Percentiles rank a stretch among this genome's conserved stretches.
phyloP scores from a whole-genome alignment of 345 rosid genomes.

The Eutrema japonicum region DNA sequence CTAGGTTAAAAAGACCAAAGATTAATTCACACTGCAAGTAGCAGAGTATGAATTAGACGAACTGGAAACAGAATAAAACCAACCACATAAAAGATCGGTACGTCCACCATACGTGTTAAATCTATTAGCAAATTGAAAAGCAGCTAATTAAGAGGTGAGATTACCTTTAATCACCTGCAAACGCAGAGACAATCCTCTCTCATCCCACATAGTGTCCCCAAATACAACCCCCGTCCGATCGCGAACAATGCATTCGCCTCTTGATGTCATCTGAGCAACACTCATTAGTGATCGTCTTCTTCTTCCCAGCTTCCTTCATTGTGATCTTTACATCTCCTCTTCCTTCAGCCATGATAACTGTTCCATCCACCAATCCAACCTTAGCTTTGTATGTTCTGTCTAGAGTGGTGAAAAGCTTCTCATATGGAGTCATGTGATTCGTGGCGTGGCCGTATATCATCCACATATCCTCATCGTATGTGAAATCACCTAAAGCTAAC shows the following conservation, averaged over 20 bases:
- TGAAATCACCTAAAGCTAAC: neutral
- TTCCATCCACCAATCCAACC: constrained; percentile 34
- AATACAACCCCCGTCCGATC: constrained; percentile 24
- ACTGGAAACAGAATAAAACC: neutral
- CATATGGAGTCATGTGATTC: constrained; percentile 32
- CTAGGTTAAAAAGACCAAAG: neutral
- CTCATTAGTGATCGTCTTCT: constrained; percentile 36
- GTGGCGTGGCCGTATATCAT: constrained; percentile 24
- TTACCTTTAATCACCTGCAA: constrained; percentile 31
- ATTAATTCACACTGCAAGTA: constrained; percentile 20
- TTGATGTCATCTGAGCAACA: constrained; percentile 21
- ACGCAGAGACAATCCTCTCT: constrained; percentile 31
- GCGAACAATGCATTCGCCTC: constrained; percentile 28
- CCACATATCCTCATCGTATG: constrained; percentile 32
- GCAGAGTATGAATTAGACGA: constrained; percentile 1
- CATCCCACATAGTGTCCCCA: constrained; percentile 30
- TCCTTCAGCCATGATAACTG: constrained; percentile 23
- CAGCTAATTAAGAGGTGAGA: neutral
- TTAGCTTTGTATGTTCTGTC: constrained; percentile 27
- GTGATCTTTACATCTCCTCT: constrained; percentile 17
- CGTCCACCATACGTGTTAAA: constrained; percentile 6
- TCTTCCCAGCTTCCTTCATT: constrained; percentile 32
- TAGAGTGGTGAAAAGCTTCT: constrained; percentile 21
- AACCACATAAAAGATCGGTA: neutral
- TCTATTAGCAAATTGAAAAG: constrained; percentile 7